These are phyloP conservation scores for Phlegmacium glaucopus DNA, from an alignment of 768 basidiomycete genomes.

Conservation along the genomic window DNA sequence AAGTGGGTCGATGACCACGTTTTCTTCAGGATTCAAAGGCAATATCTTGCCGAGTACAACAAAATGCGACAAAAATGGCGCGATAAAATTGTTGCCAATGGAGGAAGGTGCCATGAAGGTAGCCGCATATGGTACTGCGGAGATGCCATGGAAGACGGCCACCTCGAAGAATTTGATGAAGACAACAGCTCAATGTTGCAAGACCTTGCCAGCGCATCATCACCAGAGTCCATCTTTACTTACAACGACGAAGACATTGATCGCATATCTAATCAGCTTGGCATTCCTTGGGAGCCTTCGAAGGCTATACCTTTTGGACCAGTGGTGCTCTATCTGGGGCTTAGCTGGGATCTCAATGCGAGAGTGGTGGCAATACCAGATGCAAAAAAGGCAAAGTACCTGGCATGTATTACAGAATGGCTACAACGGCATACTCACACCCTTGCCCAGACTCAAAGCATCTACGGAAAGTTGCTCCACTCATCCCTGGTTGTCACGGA, in stretches of 20 bases:
- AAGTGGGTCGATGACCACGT: slow-evolving; percentile 27
- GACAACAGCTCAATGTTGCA: slow-evolving; percentile 12
- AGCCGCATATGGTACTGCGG: slow-evolving; percentile 20
- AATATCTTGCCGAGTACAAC: slow-evolving; percentile 22
- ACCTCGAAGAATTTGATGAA: slow-evolving; percentile 19
- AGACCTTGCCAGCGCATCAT: slow-evolving; percentile 19
- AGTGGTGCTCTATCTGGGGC: slow-evolving; percentile 9
- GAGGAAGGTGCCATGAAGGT: neutral
- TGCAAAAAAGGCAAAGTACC: slow-evolving; percentile 11
- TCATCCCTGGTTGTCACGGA: slow-evolving; percentile 19
- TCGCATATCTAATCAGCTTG: slow-evolving; percentile 16
- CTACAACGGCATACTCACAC: slow-evolving; percentile 11
- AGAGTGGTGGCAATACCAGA: slow-evolving; percentile 5
- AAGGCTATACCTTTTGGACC: slow-evolving; percentile 9
- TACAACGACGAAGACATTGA: slow-evolving; percentile 25
- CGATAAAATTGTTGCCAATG: neutral
- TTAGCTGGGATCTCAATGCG: slow-evolving; percentile 10
- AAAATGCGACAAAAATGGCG: slow-evolving; percentile 1
- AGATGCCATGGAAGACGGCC: slow-evolving; percentile 6
- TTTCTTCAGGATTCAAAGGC: slow-evolving; percentile 16
- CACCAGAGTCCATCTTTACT: slow-evolving; percentile 4
- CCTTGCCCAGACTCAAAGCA: slow-evolving; percentile 23
- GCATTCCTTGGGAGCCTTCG: slow-evolving; percentile 16
- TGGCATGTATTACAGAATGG: slow-evolving; percentile 20
- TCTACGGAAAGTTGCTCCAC: slow-evolving; percentile 35